phyloP scores from a whole-genome alignment of 352 stramenopile genomes.

The Phytophthora vignae region DNA sequence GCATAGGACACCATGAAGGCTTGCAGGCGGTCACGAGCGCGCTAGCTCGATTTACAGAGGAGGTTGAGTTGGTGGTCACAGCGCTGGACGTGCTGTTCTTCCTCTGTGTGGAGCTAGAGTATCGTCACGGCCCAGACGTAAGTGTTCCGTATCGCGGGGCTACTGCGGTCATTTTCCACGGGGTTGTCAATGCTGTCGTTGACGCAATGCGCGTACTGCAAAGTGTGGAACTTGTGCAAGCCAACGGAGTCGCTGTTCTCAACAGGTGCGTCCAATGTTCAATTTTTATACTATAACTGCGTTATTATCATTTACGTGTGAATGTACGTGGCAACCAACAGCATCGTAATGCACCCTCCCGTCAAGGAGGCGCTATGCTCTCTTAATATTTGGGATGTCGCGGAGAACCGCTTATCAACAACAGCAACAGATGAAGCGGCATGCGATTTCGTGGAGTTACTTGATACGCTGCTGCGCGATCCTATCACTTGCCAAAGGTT shows the following conservation, averaged over 20 bases:
- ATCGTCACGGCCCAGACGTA: slow-evolving; percentile 8
- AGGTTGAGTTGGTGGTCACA: slow-evolving; percentile 50
- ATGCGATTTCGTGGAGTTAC: slow-evolving; percentile 48
- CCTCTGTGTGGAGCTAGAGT: slow-evolving; percentile 59
- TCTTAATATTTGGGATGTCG: slow-evolving; percentile 32
- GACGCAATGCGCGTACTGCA: slow-evolving; percentile 42
- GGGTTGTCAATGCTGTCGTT: slow-evolving; percentile 27
- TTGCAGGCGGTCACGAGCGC: slow-evolving; percentile 46
- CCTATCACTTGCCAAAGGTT: slow-evolving; percentile 7
- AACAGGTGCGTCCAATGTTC: slow-evolving; percentile 38
- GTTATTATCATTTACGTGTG: background rate
- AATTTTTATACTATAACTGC: background rate
- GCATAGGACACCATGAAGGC: slow-evolving; percentile 43
- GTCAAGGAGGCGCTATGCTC: slow-evolving; percentile 44
- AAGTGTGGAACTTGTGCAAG: slow-evolving; percentile 55
- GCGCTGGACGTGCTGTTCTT: slow-evolving; percentile 65
- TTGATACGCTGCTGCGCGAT: slow-evolving; percentile 51
- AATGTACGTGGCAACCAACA: slow-evolving; percentile 2
- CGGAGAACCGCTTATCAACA: slow-evolving; percentile 26
- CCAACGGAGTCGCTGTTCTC: slow-evolving; percentile 60
- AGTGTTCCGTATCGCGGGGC: slow-evolving; percentile 2
- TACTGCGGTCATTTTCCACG: slow-evolving; percentile 8
- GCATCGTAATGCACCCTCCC: slow-evolving; percentile 33
- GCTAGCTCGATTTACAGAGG: slow-evolving; percentile 40
- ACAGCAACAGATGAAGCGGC: slow-evolving; percentile 25